Conservation (phyloP, 768 basidiomycete genomes). For the Boletus subparvulus region DNA sequence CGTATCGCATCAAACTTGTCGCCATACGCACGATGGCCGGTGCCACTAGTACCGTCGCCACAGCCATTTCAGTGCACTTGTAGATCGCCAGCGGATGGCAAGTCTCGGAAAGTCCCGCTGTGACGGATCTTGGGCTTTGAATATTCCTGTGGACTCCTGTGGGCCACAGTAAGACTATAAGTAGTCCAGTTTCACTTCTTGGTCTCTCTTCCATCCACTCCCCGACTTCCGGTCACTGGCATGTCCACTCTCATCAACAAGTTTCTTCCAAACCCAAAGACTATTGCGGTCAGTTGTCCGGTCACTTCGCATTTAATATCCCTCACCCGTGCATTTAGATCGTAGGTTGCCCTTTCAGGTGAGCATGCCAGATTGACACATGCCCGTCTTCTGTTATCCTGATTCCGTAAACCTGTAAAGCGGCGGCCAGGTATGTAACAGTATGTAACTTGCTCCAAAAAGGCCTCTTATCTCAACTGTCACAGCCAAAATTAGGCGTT, state of each 20-base stretch:
- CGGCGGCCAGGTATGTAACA: constrained; percentile 33
- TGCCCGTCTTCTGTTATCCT: background rate
- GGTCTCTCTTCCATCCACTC: background rate
- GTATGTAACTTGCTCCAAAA: constrained; percentile 15
- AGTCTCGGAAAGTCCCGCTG: constrained; percentile 10
- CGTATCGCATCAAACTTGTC: background rate
- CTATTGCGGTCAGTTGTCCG: constrained; percentile 68
- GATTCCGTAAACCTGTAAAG: constrained; percentile 19
- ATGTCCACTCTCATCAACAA: constrained; percentile 29
- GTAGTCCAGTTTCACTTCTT: background rate
- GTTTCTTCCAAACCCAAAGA: constrained; percentile 58
- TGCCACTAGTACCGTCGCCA: background rate
- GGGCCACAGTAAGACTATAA: background rate
- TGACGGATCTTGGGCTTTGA: no score
- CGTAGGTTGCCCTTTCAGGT: constrained; percentile 96
- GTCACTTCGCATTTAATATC: background rate
- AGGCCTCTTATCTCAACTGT: constrained; percentile 8
- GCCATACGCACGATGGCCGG: no score
- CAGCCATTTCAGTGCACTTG: no score
- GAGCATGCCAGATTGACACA: constrained; percentile 24
- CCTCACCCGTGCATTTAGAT: constrained; percentile 50
- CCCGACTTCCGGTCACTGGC: background rate
- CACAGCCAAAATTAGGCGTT: constrained; percentile 73
- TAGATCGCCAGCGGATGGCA: no score
- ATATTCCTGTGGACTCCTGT: no score